Base-by-base conservation (phyloP, 2,329 filamentous ascomycete genomes). In the Purpureocillium lavendulum region DNA sequence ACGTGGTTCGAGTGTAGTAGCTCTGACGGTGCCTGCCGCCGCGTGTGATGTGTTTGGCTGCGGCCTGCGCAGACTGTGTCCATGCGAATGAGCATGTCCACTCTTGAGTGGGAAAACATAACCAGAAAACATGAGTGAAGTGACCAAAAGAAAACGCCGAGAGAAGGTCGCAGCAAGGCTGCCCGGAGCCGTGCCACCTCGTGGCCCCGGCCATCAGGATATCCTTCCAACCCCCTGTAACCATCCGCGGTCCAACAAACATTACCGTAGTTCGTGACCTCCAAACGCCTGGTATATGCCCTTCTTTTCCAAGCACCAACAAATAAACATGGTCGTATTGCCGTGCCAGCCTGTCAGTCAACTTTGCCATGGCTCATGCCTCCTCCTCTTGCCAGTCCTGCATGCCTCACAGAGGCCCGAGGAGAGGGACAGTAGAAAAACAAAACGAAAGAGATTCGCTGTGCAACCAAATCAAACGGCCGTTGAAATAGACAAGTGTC, bases 251-350 rank as follows among this genome's bases (percentile, higher is more conserved):
- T 17, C 34, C 37, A 31, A 15, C 28, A 31, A 43, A 18, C 21
- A 45, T 45, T 45, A 45, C 43, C 41, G 34, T 40, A 24, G 24
- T 21, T 29, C 39, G 37, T 28, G 31, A 30, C 31, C 11, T 15
- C 43, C 35, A 39, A 45, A 39, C 41, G 37, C 43, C 41, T 44
- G 41, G 43, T 34, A 38, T 43, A 44, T 44, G 21, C 33, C 40
- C 36, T 26, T 39, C 33, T 38, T 18, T 42, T 26, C 39, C 40
- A 24, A 36, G 31, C 30, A 26, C 30, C 28, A 38, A 29, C 28
- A 30, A 36, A 30, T n/a, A n/a, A 26, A 26, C 21, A 26, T 6
- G 10, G 5, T 26, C 21, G 21, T 5, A 10, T 26, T 10, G 21
- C 10, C 21, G 21, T 26, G 21, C 5, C 6, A 26, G 21, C 21